A percentile compares a stretch with the other conserved stretches of the same genome.
phyloP scores from a whole-genome alignment of 768 basidiomycete genomes.

The Kwoniella dendrophila region DNA sequence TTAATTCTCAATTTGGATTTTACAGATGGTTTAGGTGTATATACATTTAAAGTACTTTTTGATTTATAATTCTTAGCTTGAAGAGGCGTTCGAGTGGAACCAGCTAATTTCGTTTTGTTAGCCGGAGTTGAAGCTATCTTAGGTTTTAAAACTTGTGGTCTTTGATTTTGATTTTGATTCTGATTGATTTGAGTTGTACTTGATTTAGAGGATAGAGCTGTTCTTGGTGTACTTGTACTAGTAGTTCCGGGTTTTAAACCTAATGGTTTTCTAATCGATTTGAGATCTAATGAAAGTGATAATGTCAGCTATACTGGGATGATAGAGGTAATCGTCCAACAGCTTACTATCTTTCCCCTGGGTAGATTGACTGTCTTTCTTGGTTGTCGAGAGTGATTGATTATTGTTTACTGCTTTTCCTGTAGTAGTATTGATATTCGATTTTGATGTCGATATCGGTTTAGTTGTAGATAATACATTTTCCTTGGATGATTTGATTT shows the following conservation, averaged over 20 bases:
- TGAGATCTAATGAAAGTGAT: not conserved
- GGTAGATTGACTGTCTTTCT: not conserved
- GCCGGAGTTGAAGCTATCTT: not conserved
- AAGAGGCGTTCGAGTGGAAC: not conserved
- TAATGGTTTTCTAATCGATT: not conserved
- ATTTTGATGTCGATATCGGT: not conserved
- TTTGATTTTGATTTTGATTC: not conserved
- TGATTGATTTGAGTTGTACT: not conserved
- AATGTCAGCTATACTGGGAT: not conserved
- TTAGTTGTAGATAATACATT: slow-evolving; percentile 2
- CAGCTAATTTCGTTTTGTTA: not conserved
- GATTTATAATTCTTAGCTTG: not conserved
- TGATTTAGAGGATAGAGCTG: not conserved
- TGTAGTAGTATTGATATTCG: not conserved
- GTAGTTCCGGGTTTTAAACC: not conserved
- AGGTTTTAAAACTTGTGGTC: not conserved
- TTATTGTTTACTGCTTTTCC: not conserved
- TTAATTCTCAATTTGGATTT: not conserved
- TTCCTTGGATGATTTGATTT: slow-evolving; percentile 15
- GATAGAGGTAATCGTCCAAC: not conserved
- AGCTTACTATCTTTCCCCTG: not conserved
- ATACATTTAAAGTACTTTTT: slow-evolving; percentile 12
- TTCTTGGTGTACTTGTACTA: not conserved
- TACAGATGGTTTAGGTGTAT: slow-evolving; percentile 9
- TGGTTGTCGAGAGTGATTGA: not conserved